A percentile compares a stretch with the other conserved stretches of the same genome.
phyloP scores from a whole-genome alignment of 164 flowering plant species.

The Vitis rotundifolia region DNA sequence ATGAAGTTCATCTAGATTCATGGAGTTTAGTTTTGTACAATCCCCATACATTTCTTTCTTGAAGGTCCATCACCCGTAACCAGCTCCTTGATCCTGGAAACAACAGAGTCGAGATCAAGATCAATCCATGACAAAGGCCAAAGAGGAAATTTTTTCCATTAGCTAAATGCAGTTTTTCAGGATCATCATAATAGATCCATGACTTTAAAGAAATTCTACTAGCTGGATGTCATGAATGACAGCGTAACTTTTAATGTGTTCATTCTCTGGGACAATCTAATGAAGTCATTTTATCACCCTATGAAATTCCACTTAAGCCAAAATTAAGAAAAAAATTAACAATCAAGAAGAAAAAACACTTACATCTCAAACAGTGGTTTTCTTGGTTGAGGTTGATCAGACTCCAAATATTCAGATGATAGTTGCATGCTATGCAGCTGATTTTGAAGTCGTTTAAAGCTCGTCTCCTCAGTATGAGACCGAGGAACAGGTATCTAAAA shows the following conservation, averaged over 20 bases:
- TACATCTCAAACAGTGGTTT: constrained; percentile 69
- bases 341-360: constrained; percentile 7
- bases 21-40: constrained; percentile 39
- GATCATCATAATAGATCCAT: neutral
- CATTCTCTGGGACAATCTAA: too few relatives aligned
- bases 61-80: constrained; percentile 32
- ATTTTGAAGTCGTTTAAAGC: neutral
- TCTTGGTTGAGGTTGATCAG: constrained; percentile 61
- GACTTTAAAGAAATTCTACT: neutral
- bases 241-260: too few relatives aligned
- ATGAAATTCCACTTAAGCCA: neutral
- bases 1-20: constrained; percentile 55
- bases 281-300: too few relatives aligned
- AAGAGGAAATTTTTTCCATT: neutral
- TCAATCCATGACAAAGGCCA: neutral
- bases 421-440: constrained; percentile 12
- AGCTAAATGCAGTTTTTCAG: neutral
- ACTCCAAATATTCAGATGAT: constrained; percentile 62
- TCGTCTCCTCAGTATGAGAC: constrained; percentile 21
- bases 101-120: neutral
- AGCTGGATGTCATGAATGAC: neutral
- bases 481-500: constrained; percentile 35
- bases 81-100: constrained; percentile 63
- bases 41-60: constrained; percentile 49
- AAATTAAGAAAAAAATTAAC: neutral